These are phyloP conservation scores for Closterium sp. DNA, from an alignment of 139 green algal genomes.

Conservation along the genomic window DNA sequence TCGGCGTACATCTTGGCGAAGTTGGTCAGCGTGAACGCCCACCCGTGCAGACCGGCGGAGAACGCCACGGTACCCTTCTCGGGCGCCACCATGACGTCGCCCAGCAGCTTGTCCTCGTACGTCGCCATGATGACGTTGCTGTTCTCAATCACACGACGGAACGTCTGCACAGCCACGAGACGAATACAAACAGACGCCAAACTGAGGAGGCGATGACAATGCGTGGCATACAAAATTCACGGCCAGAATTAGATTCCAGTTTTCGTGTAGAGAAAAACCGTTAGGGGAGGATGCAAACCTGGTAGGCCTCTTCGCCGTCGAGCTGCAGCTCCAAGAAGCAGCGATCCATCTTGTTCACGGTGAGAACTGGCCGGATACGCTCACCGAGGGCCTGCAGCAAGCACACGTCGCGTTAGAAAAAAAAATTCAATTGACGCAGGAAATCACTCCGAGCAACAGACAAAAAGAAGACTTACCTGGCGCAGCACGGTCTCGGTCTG, in stretches of 20 bases:
- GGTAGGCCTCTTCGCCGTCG: slow-evolving; percentile 92
- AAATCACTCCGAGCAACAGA: background rate
- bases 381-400: slow-evolving; percentile 67
- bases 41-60: slow-evolving; percentile 96
- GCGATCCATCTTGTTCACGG: slow-evolving; percentile 99
- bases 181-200: too few species aligned
- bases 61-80: slow-evolving; percentile 98
- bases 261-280: background rate
- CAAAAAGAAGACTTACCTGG: slow-evolving; percentile 53
- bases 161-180: slow-evolving; percentile 62
- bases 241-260: background rate
- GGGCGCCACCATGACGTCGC: slow-evolving; percentile 94
- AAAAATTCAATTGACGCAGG: background rate
- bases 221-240: too few species aligned
- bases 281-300: slow-evolving; percentile 5
- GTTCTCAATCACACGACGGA: slow-evolving; percentile 95
- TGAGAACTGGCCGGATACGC: slow-evolving; percentile 97
- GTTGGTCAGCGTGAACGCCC: slow-evolving; percentile 98
- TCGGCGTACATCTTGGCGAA: slow-evolving; percentile 96
- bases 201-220: too few species aligned
- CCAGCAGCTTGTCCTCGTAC: slow-evolving; percentile 91
- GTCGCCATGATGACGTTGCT: slow-evolving; percentile 99
- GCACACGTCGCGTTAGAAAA: background rate
- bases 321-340: slow-evolving; percentile 97
- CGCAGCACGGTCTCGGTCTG: slow-evolving; percentile 99